Evolutionary conservation across 257 asterid species (phyloP).

Genomic region (Nicotiana attenuata): DNA sequence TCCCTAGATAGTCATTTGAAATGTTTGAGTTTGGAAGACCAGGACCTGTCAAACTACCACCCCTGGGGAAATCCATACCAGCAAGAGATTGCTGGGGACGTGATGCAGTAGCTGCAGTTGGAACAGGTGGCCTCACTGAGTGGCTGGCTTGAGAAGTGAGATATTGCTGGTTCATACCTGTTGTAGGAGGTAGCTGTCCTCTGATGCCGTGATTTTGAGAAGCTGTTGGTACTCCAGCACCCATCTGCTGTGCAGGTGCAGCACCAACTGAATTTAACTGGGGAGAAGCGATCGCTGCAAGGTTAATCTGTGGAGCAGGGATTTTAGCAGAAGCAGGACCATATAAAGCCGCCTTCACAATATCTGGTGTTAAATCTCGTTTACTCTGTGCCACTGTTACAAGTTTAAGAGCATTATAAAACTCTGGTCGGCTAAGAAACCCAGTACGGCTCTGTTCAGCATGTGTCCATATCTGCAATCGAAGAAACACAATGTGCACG

Average conservation of each 20-base stretch:
- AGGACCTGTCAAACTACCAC: slow-evolving; percentile 32
- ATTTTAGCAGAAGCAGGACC: slow-evolving; percentile 89
- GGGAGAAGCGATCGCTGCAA: slow-evolving; percentile 44
- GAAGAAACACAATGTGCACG: background rate
- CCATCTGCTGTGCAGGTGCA: slow-evolving; percentile 33
- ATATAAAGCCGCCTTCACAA: slow-evolving; percentile 82
- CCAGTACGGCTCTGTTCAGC: slow-evolving; percentile 78
- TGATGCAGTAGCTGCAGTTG: slow-evolving; percentile 41
- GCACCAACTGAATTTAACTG: slow-evolving; percentile 46
- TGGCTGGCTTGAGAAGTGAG: slow-evolving; percentile 51
- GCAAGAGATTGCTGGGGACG: slow-evolving; percentile 48
- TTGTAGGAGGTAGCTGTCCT: slow-evolving; percentile 40
- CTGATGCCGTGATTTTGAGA: slow-evolving; percentile 23
- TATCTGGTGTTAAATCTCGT: slow-evolving; percentile 85
- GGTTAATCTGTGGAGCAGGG: slow-evolving; percentile 81
- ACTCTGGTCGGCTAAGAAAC: slow-evolving; percentile 73
- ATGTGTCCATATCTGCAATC: slow-evolving; percentile 81
- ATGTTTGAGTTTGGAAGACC: slow-evolving; percentile 42
- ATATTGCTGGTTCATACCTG: slow-evolving; percentile 57
- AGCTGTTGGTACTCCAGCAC: slow-evolving; percentile 35
- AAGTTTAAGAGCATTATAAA: slow-evolving; percentile 90
- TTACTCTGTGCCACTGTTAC: slow-evolving; percentile 98
- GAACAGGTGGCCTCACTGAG: slow-evolving; percentile 41
- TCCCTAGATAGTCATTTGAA: slow-evolving; percentile 41
- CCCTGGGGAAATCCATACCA: slow-evolving; percentile 37